Evolutionary conservation across 805 yeast species (phyloP).

Genomic region (Metschnikowia drakensbergensis): DNA sequence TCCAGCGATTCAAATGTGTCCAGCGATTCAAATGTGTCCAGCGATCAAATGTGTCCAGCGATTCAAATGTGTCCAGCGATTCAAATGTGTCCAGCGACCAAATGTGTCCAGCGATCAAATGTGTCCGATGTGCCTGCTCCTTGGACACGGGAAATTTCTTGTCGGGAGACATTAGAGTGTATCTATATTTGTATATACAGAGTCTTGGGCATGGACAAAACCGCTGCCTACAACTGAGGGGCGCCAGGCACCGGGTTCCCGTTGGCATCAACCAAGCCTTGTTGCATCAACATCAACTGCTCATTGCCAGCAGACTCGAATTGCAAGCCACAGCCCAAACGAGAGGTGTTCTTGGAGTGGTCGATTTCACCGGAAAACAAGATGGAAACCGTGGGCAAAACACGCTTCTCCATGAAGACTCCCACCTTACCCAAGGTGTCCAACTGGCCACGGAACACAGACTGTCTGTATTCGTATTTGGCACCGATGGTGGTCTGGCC

Average conservation of each 20-base stretch:
- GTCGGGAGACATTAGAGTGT: not conserved
- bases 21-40: no score
- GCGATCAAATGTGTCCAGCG: no score
- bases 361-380: constrained; percentile 91
- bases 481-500: constrained; percentile 94
- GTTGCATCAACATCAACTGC: constrained; percentile 87
- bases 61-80: no score
- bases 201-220: not conserved
- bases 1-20: no score
- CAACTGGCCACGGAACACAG: constrained; percentile 90
- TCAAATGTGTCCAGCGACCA: no score
- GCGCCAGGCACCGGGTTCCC: constrained; percentile 86
- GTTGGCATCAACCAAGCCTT: constrained; percentile 75
- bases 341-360: constrained; percentile 66
- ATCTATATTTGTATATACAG: constrained; percentile 15
- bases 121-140: no score
- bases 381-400: constrained; percentile 85
- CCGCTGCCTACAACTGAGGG: constrained; percentile 43
- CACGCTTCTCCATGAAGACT: constrained; percentile 87
- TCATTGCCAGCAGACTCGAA: constrained; percentile 94
- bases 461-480: constrained; percentile 95
- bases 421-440: constrained; percentile 89
- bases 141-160: no score
- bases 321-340: constrained; percentile 91
- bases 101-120: no score